Evolutionary conservation across 2,329 filamentous ascomycete genomes (phyloP), one percentile per base, ranked within the genome.

Genomic region (Colletotrichum sp.): DNA sequence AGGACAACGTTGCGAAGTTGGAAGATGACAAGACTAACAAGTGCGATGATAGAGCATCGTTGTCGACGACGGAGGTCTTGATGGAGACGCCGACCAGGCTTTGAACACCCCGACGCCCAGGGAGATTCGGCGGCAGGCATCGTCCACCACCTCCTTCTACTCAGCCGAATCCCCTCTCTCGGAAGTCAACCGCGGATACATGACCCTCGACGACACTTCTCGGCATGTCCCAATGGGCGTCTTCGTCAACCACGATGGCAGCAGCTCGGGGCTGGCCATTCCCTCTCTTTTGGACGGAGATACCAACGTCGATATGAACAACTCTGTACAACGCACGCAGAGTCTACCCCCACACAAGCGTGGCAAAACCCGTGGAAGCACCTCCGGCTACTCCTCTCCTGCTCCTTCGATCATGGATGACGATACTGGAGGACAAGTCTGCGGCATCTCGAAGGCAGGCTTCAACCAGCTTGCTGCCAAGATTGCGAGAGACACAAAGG

Each of bases 61-160:
- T 60, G 74, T 76, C 59, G 74, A 76, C 18, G 74, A 76, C 16
- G 74, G 74, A 13, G 74, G 74, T 13, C 13, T 76, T 15, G n/a
- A 64, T 3, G 74, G 74, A 65, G 59, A 74, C 62, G 63, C 52
- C 80, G 67, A 80, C 78, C 13, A 74, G 57, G 8, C 80, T 80
- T n/a, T 80, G 80, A 34, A 78, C 78, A 3, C 32, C 21, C n/a
- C n/a, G 5, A 36, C 34, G 8, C 16, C 21, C n/a, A 16, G 32
- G 10, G 16, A 36, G 34, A 34, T 63, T 13, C 34, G 10, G 62
- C n/a, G n/a, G 12, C 32, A 39, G n/a, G 34, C 16, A 24, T 63
- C 59, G 15, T 64, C 21, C 10, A 21, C 32, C 21, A 34, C 9
- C 21, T 7, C 10, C 32, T 9, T 8, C 16, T n/a, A 12, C 2